Conservation (phyloP, 257 asterid genomes). For the Fraxinus anomala region DNA sequence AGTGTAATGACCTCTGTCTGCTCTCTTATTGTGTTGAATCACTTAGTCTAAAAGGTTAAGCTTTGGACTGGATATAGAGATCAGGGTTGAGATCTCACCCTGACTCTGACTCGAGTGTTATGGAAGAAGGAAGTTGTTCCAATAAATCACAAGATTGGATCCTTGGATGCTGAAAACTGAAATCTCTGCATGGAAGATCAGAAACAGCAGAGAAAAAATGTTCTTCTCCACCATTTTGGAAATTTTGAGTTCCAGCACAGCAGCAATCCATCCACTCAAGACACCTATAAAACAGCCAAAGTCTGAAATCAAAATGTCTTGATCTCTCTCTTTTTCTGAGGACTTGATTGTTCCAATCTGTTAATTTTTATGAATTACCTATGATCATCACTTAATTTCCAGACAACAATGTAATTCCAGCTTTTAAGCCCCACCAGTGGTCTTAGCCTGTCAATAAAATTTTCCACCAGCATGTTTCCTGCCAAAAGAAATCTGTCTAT, state of each 20-base stretch:
- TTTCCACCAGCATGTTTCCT: slow-evolving; percentile 42
- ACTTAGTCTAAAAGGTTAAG: background rate
- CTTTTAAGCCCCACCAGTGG: slow-evolving; percentile 44
- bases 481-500: background rate
- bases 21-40: background rate
- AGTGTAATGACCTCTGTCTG: background rate
- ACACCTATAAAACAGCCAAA: slow-evolving; percentile 31
- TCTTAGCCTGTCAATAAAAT: slow-evolving; percentile 40
- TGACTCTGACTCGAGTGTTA: slow-evolving; percentile 50
- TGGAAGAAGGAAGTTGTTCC: slow-evolving; percentile 42
- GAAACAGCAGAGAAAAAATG: slow-evolving; percentile 40
- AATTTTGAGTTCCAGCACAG: slow-evolving; percentile 50
- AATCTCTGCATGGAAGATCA: slow-evolving; percentile 51
- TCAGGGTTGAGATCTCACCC: no score
- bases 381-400: slow-evolving; percentile 56
- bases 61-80: no score
- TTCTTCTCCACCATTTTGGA: slow-evolving; percentile 33
- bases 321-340: background rate
- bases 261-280: slow-evolving; percentile 56
- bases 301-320: background rate
- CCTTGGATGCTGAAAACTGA: slow-evolving; percentile 45
- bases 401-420: slow-evolving; percentile 55
- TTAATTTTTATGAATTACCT: slow-evolving; percentile 29
- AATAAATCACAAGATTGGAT: slow-evolving; percentile 50
- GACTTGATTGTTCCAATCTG: background rate